Evolutionary conservation across 2,329 filamentous ascomycete genomes (phyloP).

Genomic region (Pyrenochaeta sp.): DNA sequence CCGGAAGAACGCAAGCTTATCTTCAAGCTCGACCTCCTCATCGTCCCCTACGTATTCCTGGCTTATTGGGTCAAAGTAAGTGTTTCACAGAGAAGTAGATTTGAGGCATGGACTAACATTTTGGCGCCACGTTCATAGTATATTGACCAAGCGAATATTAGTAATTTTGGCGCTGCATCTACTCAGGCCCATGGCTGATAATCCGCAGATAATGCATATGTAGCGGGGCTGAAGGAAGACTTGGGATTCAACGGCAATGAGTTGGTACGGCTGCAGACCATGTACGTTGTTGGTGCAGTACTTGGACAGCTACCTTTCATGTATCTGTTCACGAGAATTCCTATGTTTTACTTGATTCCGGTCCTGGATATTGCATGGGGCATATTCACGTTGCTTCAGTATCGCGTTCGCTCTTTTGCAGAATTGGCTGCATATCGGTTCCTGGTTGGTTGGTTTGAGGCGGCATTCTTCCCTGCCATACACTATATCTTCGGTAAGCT

Average conservation of each 20-base stretch:
- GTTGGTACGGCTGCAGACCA: conserved; percentile 64
- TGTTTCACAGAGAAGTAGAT: conserved; percentile 28
- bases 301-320: conserved; percentile 62
- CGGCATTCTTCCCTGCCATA: conserved; percentile 51
- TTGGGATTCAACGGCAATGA: conserved; percentile 62
- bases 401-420: conserved; percentile 57
- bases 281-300: conserved; percentile 62
- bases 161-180: conserved; percentile 43
- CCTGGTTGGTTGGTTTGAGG: conserved; percentile 64
- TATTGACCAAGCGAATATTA: conserved; percentile 64
- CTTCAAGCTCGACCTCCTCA: conserved; percentile 63
- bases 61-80: conserved; percentile 61
- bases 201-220: conserved; percentile 63
- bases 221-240: conserved; percentile 63
- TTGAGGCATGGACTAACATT: not conserved
- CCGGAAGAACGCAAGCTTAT: conserved; percentile 62
- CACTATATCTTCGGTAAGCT: conserved; percentile 37
- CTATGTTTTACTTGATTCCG: conserved; percentile 62
- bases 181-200: not conserved
- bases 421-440: conserved; percentile 65
- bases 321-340: conserved; percentile 55
- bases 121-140: conserved; percentile 39
- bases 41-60: conserved; percentile 65
- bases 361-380: conserved; percentile 64
- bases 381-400: conserved; percentile 65